Percentiles rank a stretch among this genome's conserved stretches.
Evolutionary conservation across 2,329 filamentous ascomycete genomes (phyloP).

Genomic region (Sporothrix inflata): DNA sequence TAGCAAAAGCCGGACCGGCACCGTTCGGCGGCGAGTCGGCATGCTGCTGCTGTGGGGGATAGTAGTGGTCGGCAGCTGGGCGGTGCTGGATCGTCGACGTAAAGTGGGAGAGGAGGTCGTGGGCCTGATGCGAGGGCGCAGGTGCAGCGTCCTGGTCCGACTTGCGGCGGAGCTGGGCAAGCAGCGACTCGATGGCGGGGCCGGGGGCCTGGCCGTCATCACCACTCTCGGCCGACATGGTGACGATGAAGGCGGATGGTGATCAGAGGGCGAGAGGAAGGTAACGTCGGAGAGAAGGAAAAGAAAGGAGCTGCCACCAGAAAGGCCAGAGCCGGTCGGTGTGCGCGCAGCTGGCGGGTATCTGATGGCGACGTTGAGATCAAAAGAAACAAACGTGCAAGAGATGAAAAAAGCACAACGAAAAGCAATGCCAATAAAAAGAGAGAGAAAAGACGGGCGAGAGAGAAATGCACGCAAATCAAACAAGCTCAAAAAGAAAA

Average conservation of each 20-base stretch:
- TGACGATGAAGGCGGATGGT: not conserved
- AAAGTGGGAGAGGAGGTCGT: constrained; percentile 41
- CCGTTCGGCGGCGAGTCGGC: constrained; percentile 38
- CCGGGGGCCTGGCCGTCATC: constrained; percentile 37
- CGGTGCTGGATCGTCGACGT: constrained; percentile 20
- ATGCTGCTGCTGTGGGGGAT: constrained; percentile 35
- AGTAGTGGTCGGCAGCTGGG: constrained; percentile 37
- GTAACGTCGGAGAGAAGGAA: not conserved
- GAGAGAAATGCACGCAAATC: not conserved
- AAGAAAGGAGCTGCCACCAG: not conserved
- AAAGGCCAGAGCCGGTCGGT: not conserved
- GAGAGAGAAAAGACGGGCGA: constrained; percentile 11
- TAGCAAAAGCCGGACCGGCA: constrained; percentile 29
- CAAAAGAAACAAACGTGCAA: constrained; percentile 1
- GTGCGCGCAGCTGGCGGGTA: not conserved
- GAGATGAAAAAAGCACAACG: not conserved
- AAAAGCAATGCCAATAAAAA: constrained; percentile 8
- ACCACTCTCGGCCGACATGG: constrained; percentile 32
- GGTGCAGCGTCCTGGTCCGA: constrained; percentile 37
- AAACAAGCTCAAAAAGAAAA: constrained; percentile 7
- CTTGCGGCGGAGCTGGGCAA: constrained; percentile 46
- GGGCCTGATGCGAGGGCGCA: constrained; percentile 34
- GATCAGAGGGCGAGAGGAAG: not conserved
- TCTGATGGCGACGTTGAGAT: constrained; percentile 1
- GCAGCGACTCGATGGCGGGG: constrained; percentile 46